Conservation (phyloP, 2,329 filamentous ascomycete genomes). For the Colletotrichum theobromicola region DNA sequence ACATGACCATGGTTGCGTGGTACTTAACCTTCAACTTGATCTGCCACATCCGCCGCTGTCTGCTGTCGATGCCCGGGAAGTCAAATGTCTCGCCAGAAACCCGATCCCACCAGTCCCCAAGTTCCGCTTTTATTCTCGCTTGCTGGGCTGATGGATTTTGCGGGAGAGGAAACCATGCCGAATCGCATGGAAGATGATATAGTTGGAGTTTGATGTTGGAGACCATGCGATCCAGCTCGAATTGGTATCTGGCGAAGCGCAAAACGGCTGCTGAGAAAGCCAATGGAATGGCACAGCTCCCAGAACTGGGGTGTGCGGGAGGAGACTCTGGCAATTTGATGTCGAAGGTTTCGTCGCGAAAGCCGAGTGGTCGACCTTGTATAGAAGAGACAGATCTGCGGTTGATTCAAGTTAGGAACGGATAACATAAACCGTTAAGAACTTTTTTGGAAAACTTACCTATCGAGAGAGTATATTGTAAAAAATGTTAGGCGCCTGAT, state of each 20-base stretch:
- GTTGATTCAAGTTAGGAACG: background rate
- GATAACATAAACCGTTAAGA: background rate
- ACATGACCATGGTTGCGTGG: constrained; percentile 35
- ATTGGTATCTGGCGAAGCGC: constrained; percentile 30
- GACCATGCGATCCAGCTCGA: constrained; percentile 27
- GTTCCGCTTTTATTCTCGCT: constrained; percentile 15
- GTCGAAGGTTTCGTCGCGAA: constrained; percentile 42
- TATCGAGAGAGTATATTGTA: constrained; percentile 39
- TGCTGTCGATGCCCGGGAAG: constrained; percentile 1
- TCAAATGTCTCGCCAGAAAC: constrained; percentile 1
- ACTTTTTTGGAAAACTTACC: constrained; percentile 21
- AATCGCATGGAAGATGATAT: constrained; percentile 26
- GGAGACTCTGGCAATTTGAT: constrained; percentile 25
- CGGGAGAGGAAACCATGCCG: constrained; percentile 18
- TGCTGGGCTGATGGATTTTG: constrained; percentile 12
- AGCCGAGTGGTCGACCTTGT: constrained; percentile 40
- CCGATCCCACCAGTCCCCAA: constrained; percentile 15
- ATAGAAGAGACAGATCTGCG: constrained; percentile 38
- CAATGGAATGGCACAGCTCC: background rate
- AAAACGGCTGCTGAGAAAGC: constrained; percentile 12
- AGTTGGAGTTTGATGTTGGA: constrained; percentile 28
- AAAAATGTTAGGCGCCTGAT: constrained; percentile 34
- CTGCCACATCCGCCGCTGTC: constrained; percentile 23
- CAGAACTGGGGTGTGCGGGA: background rate
- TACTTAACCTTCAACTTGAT: constrained; percentile 36